Base-by-base conservation (phyloP, 1,284 basidiomycete species). In the Microbotryum lychnidis-dioicae region DNA sequence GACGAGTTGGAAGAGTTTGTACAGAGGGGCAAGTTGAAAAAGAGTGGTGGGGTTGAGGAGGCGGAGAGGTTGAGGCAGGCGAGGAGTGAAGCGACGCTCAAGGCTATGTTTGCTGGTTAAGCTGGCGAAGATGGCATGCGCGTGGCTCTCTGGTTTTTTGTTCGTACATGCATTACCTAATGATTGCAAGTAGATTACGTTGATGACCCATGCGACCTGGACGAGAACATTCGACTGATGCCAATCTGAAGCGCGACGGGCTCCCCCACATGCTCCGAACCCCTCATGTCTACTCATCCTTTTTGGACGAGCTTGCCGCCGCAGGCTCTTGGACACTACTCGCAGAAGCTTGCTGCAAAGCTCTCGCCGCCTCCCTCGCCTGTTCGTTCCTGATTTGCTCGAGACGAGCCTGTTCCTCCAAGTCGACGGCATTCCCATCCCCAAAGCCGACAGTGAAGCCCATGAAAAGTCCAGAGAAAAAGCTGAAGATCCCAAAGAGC, bases 41-140 rank as follows among this genome's bases (percentile, higher is more conserved):
- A 91, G 87, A 97, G 91, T 23, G 92, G 92, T 51, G 92, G 92
- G 7, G 86, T 90, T 25, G 91, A 94, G 74, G 92, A 96, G 78
- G 82, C 80, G 18, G 92, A 96, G 76, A 79, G 92, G 52, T 80
- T 91, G 68, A 79, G 91, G 67, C 87, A 90, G 79, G 83, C 83
- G 73, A 80, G 84, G 73, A 89, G 87, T 72, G 91, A 93, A 57
- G 77, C 84, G 76, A 85, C 87, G 23, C 76, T 97, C 63, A 89
- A 86, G 77, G 87, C 87, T 37, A 93, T 96, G 89, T 91, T 91
- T 73, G 37, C 37, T 42, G 37, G 66, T 42, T 54, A 12, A 12
- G 48, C 8, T 48, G 47, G 9, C 47, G 48, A 50, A 12, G 48
- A 50, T 29, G 48, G 27, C 48, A 21, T 12, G n/a, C 12, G 47